Percentiles rank a stretch among this genome's conserved stretches.
Conservation (phyloP, 1,284 basidiomycete species). For the Jaminaea rosea region DNA sequence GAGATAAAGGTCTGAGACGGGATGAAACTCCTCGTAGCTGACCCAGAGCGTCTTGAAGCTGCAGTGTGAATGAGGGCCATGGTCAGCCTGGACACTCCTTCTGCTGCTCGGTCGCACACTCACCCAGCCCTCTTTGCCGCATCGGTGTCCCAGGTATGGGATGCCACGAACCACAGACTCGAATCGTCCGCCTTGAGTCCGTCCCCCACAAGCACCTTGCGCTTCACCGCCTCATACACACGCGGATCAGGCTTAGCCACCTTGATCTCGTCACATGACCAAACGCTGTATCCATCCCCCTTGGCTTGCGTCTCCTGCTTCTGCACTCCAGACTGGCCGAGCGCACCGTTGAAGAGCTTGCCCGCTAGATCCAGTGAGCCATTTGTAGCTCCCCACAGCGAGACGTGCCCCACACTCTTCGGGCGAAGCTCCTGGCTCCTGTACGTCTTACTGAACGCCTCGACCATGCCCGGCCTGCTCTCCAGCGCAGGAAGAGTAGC, state of each 20-base stretch:
- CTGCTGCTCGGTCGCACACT: constrained; percentile 8
- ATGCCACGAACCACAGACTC: constrained; percentile 33
- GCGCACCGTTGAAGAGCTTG: constrained; percentile 20
- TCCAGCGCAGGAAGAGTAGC: constrained; percentile 17
- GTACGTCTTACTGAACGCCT: constrained; percentile 23
- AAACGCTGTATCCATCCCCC: constrained; percentile 5
- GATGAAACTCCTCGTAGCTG: constrained; percentile 31
- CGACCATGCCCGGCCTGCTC: constrained; percentile 31
- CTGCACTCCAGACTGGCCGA: constrained; percentile 8
- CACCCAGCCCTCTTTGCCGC: constrained; percentile 13
- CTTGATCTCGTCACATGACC: constrained; percentile 33
- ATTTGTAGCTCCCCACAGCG: constrained; percentile 33
- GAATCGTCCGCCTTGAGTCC: neutral
- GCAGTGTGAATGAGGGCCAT: neutral
- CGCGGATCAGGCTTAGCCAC: constrained; percentile 31
- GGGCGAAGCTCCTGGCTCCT: constrained; percentile 19
- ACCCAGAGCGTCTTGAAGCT: constrained; percentile 39
- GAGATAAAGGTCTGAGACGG: constrained; percentile 21
- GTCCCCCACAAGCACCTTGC: neutral
- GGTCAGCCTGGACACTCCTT: constrained; percentile 6
- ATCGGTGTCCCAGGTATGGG: constrained; percentile 28
- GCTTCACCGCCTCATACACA: constrained; percentile 25
- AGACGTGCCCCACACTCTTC: constrained; percentile 2
- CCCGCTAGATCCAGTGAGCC: constrained; percentile 20
- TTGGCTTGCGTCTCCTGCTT: constrained; percentile 1